These are phyloP conservation scores for Calonectria naviculata DNA, from an alignment of 2,329 filamentous ascomycete genomes.

Conservation along the genomic window DNA sequence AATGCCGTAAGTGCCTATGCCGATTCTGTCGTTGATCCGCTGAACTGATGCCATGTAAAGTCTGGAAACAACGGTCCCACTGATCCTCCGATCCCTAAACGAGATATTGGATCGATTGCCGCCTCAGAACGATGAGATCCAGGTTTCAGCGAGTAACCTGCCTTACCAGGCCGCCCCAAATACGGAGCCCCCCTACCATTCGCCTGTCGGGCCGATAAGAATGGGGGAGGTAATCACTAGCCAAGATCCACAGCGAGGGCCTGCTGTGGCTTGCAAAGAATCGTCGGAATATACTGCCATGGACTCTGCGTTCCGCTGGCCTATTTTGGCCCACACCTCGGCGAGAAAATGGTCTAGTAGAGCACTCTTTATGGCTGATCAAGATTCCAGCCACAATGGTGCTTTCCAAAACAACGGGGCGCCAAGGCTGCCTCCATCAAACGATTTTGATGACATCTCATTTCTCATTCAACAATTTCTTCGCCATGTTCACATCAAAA, in stretches of 20 bases:
- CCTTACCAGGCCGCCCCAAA: background rate
- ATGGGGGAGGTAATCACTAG: background rate
- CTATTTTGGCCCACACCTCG: conserved; percentile 7
- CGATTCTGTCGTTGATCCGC: background rate
- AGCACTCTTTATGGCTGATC: background rate
- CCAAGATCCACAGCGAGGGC: background rate
- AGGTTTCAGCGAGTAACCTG: background rate
- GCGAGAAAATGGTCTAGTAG: background rate
- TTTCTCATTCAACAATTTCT: conserved; percentile 13
- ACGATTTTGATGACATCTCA: conserved; percentile 9
- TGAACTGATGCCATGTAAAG: background rate
- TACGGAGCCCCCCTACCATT: background rate
- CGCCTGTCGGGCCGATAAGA: background rate
- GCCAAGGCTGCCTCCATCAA: background rate
- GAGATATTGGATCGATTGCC: conserved; percentile 14
- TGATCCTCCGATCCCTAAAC: conserved; percentile 1
- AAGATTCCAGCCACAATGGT: background rate
- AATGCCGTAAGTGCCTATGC: background rate
- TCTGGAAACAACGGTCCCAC: background rate
- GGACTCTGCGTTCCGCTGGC: conserved; percentile 9
- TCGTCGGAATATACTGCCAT: conserved; percentile 2
- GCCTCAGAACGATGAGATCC: background rate
- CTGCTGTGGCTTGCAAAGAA: background rate
- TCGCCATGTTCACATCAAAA: conserved; percentile 16
- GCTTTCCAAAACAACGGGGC: background rate